Conservation (phyloP, 148 eudicot genomes). For the Spergularia marina region DNA sequence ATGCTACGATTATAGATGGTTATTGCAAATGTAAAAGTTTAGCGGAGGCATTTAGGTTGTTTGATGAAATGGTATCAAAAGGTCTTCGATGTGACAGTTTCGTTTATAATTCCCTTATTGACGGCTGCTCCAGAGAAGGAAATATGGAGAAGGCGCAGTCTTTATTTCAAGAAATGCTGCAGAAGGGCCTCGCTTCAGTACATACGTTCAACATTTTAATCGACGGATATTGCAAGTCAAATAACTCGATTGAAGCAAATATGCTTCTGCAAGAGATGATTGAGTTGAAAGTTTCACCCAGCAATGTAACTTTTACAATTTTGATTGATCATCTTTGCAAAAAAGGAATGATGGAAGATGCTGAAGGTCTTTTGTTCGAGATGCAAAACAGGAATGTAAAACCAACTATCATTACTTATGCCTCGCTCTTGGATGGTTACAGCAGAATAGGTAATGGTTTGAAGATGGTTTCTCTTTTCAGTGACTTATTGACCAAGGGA, state of each 20-base stretch:
- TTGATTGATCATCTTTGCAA: slow-evolving; percentile 64
- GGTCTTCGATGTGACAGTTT: slow-evolving; percentile 59
- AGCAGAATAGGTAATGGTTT: slow-evolving; percentile 39
- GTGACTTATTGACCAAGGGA: slow-evolving; percentile 60
- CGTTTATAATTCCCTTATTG: slow-evolving; percentile 62
- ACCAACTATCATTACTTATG: slow-evolving; percentile 59
- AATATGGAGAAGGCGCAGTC: slow-evolving; percentile 54
- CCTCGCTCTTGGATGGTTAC: slow-evolving; percentile 64
- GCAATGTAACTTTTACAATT: slow-evolving; percentile 64
- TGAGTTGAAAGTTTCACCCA: slow-evolving; percentile 40
- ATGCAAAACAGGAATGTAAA: slow-evolving; percentile 59
- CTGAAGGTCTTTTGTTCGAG: slow-evolving; percentile 54
- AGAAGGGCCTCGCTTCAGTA: slow-evolving; percentile 55
- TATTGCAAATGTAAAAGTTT: slow-evolving; percentile 60
- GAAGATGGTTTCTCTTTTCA: slow-evolving; percentile 62
- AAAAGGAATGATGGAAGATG: slow-evolving; percentile 58
- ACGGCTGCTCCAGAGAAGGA: slow-evolving; percentile 65
- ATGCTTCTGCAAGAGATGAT: slow-evolving; percentile 50
- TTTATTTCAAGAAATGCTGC: slow-evolving; percentile 53
- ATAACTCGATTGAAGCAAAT: slow-evolving; percentile 52
- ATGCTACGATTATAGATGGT: slow-evolving; percentile 74
- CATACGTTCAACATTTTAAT: slow-evolving; percentile 66
- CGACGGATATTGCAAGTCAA: slow-evolving; percentile 62
- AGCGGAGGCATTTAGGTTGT: slow-evolving; percentile 54
- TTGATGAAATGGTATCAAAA: slow-evolving; percentile 57